Percentiles rank a stretch among this genome's conserved stretches.
Conservation (phyloP, 208 protist species). For the Strigomonas oncopelti region DNA sequence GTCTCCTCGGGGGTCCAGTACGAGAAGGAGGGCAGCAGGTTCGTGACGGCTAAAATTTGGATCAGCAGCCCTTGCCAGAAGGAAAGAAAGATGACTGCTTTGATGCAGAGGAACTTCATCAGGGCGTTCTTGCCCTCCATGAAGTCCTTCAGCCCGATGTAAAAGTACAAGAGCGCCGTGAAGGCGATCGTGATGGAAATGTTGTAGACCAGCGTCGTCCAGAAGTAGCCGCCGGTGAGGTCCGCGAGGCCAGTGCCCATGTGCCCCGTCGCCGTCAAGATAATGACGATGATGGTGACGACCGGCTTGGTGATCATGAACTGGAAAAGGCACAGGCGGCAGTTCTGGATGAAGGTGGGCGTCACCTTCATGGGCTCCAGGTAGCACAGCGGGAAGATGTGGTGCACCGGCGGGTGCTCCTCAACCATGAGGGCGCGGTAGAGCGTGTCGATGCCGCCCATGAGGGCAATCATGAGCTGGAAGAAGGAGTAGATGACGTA, state of each 20-base stretch:
- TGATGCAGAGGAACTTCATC: slow-evolving; percentile 91
- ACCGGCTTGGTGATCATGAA: slow-evolving; percentile 91
- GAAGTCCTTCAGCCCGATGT: slow-evolving; percentile 78
- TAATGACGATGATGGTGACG: slow-evolving; percentile 74
- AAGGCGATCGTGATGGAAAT: slow-evolving; percentile 91
- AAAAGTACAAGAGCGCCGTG: slow-evolving; percentile 90
- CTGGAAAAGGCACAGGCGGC: slow-evolving; percentile 85
- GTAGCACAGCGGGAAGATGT: slow-evolving; percentile 82
- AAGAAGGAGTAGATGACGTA: slow-evolving; percentile 95
- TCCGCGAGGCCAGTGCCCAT: slow-evolving; percentile 75
- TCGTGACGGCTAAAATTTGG: slow-evolving; percentile 62
- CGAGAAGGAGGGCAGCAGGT: slow-evolving; percentile 60
- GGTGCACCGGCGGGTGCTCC: slow-evolving; percentile 67
- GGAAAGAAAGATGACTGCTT: slow-evolving; percentile 89
- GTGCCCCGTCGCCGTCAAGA: slow-evolving; percentile 65
- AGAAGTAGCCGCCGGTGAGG: slow-evolving; percentile 82
- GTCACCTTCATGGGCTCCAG: slow-evolving; percentile 80
- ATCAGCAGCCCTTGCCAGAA: slow-evolving; percentile 92
- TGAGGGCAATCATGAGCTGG: slow-evolving; percentile 89
- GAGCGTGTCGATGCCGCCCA: slow-evolving; percentile 86
- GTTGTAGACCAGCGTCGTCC: slow-evolving; percentile 89
- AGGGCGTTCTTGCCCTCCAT: slow-evolving; percentile 87
- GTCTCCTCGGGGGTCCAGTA: slow-evolving; percentile 77
- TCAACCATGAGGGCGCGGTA: slow-evolving; percentile 83
- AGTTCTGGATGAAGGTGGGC: slow-evolving; percentile 84